Evolutionary conservation across 352 stramenopile genomes (phyloP), one percentile per base, ranked within the genome.

Genomic region (Peronospora belbahrii): DNA sequence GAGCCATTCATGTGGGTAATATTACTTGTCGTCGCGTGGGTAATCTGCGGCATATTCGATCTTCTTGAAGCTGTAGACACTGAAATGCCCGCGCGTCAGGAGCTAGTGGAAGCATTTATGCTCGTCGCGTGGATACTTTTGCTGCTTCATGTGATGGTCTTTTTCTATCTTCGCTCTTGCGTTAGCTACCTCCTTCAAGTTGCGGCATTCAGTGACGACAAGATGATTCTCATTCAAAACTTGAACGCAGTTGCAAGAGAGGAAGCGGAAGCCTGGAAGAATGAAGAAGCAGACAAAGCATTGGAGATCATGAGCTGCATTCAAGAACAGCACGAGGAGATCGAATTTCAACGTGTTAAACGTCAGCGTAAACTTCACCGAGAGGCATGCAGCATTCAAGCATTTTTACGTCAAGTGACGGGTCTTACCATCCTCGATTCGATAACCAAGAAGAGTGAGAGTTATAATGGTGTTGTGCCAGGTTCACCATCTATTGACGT

Each of bases 1-100:
- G 51, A 86, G 23, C 65, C 83, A 13, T 76, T 65, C 3, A 84
- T 74, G 56, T 90, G 70, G 74, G 30, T 83, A 2, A 24, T 85
- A 4, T 49, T 85, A 9, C 46, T 85, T 0, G 42, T 47, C 8
- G 55, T 82, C 6, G 68, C 66, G 0, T 85, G 71, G 67, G 45
- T 18, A 0, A 51, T 85, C 42, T 64, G 67, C 32, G 53, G 52
- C 0, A 33, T 54, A 2, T 30, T 65, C 0, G 13, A 6, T 14
- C 11, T 65, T 2, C 19, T 72, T 8, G 1, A 60, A 14, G 6
- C 39, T 0, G 2, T 65, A 4, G 24, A 56, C 5, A n/a, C 48
- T 2, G 28, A 65, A 2, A 14, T 56, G 1, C 41, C 55, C 0
- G 56, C 69, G 32, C 46, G 34, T 22, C 44, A 55, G 3, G 58